Evolutionary conservation across 148 eudicot species (phyloP).

Genomic region (Mesembryanthemum crystallinum): DNA sequence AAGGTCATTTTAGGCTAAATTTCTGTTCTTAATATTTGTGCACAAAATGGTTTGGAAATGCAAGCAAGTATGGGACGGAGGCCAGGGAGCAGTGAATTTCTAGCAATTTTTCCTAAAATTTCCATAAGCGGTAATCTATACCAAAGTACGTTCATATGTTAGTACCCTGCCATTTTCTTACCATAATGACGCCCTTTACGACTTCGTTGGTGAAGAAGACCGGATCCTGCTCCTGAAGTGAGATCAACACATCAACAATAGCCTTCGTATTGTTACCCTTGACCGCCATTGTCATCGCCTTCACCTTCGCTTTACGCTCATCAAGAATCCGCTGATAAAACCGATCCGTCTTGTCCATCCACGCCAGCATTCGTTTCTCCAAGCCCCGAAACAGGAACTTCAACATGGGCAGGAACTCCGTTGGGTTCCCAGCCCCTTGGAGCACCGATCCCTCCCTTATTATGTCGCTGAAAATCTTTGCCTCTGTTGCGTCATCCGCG

Average conservation of each 20-base stretch:
- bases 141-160: too few species aligned
- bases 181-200: slow-evolving; percentile 37
- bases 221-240: slow-evolving; percentile 30
- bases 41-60: too few species aligned
- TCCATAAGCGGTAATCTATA: too few species aligned
- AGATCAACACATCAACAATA: slow-evolving; percentile 31
- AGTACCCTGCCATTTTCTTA: slow-evolving; percentile 6
- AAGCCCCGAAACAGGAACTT: slow-evolving; percentile 24
- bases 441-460: slow-evolving; percentile 21
- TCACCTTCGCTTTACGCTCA: slow-evolving; percentile 18
- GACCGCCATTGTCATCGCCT: too few species aligned
- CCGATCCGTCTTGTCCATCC: slow-evolving; percentile 26
- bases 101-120: too few species aligned
- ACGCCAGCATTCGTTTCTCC: slow-evolving; percentile 25
- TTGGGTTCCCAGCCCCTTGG: slow-evolving; percentile 14
- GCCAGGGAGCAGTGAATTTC: too few species aligned
- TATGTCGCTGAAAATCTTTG: slow-evolving; percentile 21
- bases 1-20: too few species aligned
- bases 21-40: too few species aligned
- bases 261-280: neutral
- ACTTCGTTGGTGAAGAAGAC: slow-evolving; percentile 33
- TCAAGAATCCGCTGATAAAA: slow-evolving; percentile 33
- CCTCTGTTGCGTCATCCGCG: slow-evolving; percentile 24
- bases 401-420: slow-evolving; percentile 34
- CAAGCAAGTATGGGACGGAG: too few species aligned